Evolutionary conservation across 2,329 filamentous ascomycete genomes (phyloP).

Genomic region (Nothophaeocryptopus gaeumannii): DNA sequence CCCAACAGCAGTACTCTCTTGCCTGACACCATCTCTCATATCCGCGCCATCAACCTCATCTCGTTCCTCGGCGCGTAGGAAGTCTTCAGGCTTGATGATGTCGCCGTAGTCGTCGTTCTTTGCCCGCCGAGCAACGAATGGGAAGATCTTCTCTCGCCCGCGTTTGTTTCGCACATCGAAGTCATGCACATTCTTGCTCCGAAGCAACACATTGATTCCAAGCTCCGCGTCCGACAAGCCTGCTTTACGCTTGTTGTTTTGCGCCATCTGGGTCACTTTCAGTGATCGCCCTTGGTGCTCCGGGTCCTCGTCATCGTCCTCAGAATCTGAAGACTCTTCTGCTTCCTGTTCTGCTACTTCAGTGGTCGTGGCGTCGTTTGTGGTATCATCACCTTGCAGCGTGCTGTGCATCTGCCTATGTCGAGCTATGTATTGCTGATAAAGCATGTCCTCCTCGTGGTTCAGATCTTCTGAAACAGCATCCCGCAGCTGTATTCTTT

Average conservation of each 20-base stretch:
- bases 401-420: slow-evolving; percentile 84
- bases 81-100: slow-evolving; percentile 89
- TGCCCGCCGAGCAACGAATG: slow-evolving; percentile 74
- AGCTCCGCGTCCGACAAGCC: slow-evolving; percentile 85
- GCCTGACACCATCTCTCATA: slow-evolving; percentile 52
- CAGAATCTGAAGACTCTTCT: slow-evolving; percentile 79
- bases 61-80: slow-evolving; percentile 85
- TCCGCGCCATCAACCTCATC: slow-evolving; percentile 70
- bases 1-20: slow-evolving; percentile 58
- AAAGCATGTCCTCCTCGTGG: slow-evolving; percentile 72
- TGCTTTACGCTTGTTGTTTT: slow-evolving; percentile 75
- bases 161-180: slow-evolving; percentile 89
- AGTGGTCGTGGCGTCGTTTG: slow-evolving; percentile 68
- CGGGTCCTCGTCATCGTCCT: slow-evolving; percentile 84
- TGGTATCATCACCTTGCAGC: slow-evolving; percentile 66
- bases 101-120: slow-evolving; percentile 91
- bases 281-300: slow-evolving; percentile 89
- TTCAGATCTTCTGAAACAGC: slow-evolving; percentile 63
- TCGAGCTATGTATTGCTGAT: slow-evolving; percentile 89
- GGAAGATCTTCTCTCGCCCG: slow-evolving; percentile 88
- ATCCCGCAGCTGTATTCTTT: slow-evolving; percentile 47
- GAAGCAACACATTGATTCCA: slow-evolving; percentile 84
- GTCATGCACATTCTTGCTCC: slow-evolving; percentile 81
- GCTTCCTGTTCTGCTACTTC: slow-evolving; percentile 67
- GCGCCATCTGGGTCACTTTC: slow-evolving; percentile 81